Percentiles rank a stretch among this genome's conserved stretches.
Conservation (phyloP, 2,329 filamentous ascomycete species). For the Colletotrichum eremochloae region DNA sequence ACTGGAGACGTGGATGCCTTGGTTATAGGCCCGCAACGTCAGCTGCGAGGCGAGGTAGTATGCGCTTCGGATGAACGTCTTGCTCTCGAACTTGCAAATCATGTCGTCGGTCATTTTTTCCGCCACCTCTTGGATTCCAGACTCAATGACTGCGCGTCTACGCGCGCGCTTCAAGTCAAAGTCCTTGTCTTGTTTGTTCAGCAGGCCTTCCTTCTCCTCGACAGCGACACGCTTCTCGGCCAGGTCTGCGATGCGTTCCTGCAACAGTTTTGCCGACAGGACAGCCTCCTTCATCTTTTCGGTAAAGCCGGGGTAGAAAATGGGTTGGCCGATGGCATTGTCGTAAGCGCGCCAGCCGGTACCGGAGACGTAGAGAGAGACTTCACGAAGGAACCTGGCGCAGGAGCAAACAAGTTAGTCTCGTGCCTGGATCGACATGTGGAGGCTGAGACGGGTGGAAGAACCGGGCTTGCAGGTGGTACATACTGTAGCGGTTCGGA, state of each 20-base stretch:
- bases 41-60: slow-evolving; percentile 93
- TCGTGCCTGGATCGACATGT: slow-evolving; percentile 29
- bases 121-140: slow-evolving; percentile 82
- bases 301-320: slow-evolving; percentile 93
- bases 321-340: slow-evolving; percentile 87
- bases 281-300: slow-evolving; percentile 89
- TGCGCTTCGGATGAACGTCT: slow-evolving; percentile 88
- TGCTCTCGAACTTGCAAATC: slow-evolving; percentile 99
- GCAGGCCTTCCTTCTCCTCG: slow-evolving; percentile 81
- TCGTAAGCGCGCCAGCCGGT: slow-evolving; percentile 97
- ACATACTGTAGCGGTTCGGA: slow-evolving; percentile 72
- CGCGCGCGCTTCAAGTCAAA: slow-evolving; percentile 66
- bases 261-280: slow-evolving; percentile 80
- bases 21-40: slow-evolving; percentile 92
- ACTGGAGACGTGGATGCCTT: slow-evolving; percentile 96
- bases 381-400: slow-evolving; percentile 87
- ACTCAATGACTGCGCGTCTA: slow-evolving; percentile 75
- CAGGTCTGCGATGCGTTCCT: slow-evolving; percentile 79
- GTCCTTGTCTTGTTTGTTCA: slow-evolving; percentile 69
- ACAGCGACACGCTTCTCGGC: slow-evolving; percentile 80
- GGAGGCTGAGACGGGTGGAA: neutral
- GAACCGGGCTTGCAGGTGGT: slow-evolving; percentile 23
- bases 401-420: slow-evolving; percentile 26
- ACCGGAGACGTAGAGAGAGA: slow-evolving; percentile 92
- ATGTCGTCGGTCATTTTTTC: slow-evolving; percentile 92